Conservation (phyloP, 108 stramenopile genomes). For the Pseudonitzschia delicatissima region DNA sequence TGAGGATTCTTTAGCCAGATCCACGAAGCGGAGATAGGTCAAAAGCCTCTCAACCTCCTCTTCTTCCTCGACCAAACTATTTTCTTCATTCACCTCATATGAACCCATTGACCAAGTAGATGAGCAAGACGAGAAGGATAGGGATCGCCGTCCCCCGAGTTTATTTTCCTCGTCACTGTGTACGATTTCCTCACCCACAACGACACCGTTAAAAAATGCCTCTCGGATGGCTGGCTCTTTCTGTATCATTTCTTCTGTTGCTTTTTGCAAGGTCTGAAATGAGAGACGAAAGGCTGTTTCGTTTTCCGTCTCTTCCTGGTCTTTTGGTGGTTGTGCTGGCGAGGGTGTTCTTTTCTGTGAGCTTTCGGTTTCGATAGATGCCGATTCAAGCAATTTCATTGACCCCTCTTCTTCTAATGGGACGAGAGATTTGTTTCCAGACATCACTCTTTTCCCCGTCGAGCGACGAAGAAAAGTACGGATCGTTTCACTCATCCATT, state of each 20-base stretch:
- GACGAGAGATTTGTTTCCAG: too few relatives aligned
- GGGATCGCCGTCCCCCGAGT: too few relatives aligned
- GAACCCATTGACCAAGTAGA: too few relatives aligned
- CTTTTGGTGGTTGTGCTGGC: too few relatives aligned
- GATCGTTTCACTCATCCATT: background rate
- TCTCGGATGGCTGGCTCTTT: background rate
- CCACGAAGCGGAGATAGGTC: background rate
- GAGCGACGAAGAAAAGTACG: background rate
- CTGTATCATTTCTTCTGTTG: background rate
- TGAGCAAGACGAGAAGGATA: background rate
- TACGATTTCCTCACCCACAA: too few relatives aligned
- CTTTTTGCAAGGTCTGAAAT: background rate
- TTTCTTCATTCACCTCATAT: too few relatives aligned
- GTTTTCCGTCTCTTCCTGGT: too few relatives aligned
- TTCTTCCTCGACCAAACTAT: conserved; percentile 1
- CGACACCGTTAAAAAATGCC: background rate
- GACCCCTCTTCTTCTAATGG: background rate
- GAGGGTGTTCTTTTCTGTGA: background rate
- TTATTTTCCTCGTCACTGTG: too few relatives aligned
- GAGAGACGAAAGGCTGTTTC: background rate
- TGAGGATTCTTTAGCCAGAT: background rate
- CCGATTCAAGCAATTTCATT: background rate
- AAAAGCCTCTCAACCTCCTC: conserved; percentile 1
- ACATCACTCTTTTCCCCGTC: background rate
- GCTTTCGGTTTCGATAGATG: background rate